Evolutionary conservation across 2,329 filamentous ascomycete genomes (phyloP), one percentile per base, ranked within the genome.

Genomic region (Colletotrichum sp.): DNA sequence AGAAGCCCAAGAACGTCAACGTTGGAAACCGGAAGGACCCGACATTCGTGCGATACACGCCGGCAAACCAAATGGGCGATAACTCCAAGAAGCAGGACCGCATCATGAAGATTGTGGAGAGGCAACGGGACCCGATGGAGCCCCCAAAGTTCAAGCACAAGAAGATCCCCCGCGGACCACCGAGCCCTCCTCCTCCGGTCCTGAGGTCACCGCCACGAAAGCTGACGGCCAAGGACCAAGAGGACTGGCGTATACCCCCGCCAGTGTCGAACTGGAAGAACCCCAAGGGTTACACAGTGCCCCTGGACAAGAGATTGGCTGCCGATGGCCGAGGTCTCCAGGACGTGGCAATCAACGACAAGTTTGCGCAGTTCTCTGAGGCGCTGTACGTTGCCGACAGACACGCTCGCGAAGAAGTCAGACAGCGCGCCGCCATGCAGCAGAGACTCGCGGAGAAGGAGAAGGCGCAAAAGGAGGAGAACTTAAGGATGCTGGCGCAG

Each of bases 231-330:
- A 96, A 98, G 83, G 97, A 99, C 80, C 96, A 98, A 84, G 97
- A 98, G 84, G 95, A 95, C 75, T 99, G 97, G 97, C 96, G 93
- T 81, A 98, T 92, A 55, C 90, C 89, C 0, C 96, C 96, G 4
- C 95, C 96, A 0, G 93, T 99, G 3, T 98, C 95, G 25, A 98
- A 98, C 85, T 99, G 97, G 97, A 99, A 99, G 91, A 99, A 99
- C 84, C 95, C 96, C 1, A 98, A 98, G 87, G 97, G 97, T 80
- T 99, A 98, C 82, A 99, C 97, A 0, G 95, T 99, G 1, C 95
- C 97, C 0, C 85, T 99, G 67, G 97, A 99, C 84, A 99, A 99
- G 88, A 93, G 97, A 82, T 87, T 99, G 79, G 97, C 97, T 22
- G 96, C 97, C 10, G 96, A 98, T 84, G 97, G 97, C 15, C 91